phyloP scores from a whole-genome alignment of 345 rosid species.

The Schrenkiella parvula region DNA sequence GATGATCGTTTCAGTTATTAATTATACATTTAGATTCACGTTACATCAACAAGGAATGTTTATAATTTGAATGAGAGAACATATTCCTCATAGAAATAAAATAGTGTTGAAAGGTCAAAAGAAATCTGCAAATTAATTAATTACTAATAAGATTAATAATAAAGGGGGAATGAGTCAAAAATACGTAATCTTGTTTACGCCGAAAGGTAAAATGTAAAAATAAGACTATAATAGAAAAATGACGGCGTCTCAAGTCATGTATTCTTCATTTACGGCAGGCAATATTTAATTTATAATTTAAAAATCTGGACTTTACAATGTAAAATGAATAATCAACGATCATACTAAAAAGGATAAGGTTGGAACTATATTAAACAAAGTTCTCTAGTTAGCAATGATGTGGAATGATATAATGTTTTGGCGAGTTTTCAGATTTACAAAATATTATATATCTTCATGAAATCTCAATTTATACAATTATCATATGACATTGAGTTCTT shows the following conservation, averaged over 20 bases:
- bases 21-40: not conserved
- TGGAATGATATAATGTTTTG: not conserved
- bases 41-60: slow-evolving; percentile 4
- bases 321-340: not conserved
- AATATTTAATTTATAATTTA: too few species aligned
- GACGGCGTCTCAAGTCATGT: too few species aligned
- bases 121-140: slow-evolving; percentile 7
- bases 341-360: not conserved
- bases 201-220: too few species aligned
- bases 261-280: too few species aligned
- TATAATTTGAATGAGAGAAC: not conserved
- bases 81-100: not conserved
- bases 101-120: slow-evolving; percentile 14
- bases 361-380: not conserved
- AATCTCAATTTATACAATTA: not conserved
- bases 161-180: not conserved
- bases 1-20: not conserved
- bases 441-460: not conserved
- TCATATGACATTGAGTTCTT: not conserved
- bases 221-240: too few species aligned
- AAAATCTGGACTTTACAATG: not conserved
- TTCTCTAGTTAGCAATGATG: not conserved
- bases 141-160: not conserved
- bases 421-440: not conserved
- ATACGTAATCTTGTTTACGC: too few species aligned